These are phyloP conservation scores for Hanseniaspora thailandica DNA, from an alignment of 805 yeast genomes.

Conservation along the genomic window DNA sequence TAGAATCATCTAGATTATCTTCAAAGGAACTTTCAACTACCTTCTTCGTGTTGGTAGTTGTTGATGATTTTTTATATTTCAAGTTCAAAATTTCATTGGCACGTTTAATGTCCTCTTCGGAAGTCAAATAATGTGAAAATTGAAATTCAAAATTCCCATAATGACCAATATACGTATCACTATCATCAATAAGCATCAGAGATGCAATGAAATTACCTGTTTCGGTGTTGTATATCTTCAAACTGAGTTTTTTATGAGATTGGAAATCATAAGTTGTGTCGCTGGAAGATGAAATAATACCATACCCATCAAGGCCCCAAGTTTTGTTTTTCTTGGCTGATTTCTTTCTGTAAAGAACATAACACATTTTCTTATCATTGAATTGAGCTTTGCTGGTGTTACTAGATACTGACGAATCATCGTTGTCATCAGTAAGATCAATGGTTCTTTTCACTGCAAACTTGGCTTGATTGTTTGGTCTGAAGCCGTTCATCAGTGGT, in stretches of 20 bases:
- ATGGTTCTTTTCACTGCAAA: slow-evolving; percentile 1
- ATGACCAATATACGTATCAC: slow-evolving; percentile 15
- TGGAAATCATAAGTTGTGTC: slow-evolving; percentile 33
- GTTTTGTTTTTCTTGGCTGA: slow-evolving; percentile 71
- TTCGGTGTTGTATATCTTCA: slow-evolving; percentile 46
- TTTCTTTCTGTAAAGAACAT: slow-evolving; percentile 57
- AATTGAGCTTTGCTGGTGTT: background rate
- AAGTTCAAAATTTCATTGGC: background rate
- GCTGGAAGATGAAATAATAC: slow-evolving; percentile 28
- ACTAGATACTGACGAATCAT: background rate
- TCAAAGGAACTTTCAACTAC: slow-evolving; percentile 8
- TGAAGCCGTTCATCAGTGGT: background rate
- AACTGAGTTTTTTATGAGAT: slow-evolving; percentile 12
- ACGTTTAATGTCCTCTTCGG: background rate
- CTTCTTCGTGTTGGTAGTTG: slow-evolving; percentile 6
- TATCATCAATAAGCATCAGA: slow-evolving; percentile 17
- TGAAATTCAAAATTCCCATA: slow-evolving; percentile 21
- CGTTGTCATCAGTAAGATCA: background rate
- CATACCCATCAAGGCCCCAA: slow-evolving; percentile 87
- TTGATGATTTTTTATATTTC: too few relatives aligned
- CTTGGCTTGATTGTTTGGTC: background rate
- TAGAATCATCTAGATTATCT: background rate
- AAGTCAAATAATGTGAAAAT: slow-evolving; percentile 15
- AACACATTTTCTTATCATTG: slow-evolving; percentile 15
- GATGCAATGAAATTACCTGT: slow-evolving; percentile 35